These are phyloP conservation scores for Beauveria caledonica DNA, from an alignment of 2,329 filamentous ascomycete species.

Conservation along the genomic window DNA sequence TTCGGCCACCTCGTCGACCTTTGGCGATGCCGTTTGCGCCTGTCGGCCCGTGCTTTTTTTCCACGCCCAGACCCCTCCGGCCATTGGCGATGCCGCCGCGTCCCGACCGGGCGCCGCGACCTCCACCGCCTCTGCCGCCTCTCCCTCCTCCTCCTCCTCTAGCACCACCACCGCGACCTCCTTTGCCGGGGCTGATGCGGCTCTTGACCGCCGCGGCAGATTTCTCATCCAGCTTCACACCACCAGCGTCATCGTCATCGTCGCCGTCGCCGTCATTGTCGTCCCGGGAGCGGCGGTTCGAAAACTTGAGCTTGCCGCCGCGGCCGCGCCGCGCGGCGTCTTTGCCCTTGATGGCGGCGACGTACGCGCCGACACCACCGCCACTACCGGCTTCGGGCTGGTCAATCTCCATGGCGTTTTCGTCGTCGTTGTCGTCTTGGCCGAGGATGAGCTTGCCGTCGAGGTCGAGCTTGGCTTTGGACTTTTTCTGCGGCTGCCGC, in stretches of 20 bases:
- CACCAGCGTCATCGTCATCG: constrained; percentile 36
- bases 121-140: constrained; percentile 21
- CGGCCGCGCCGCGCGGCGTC: constrained; percentile 57
- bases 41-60: constrained; percentile 37
- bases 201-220: constrained; percentile 46
- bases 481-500: constrained; percentile 43
- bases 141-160: constrained; percentile 30
- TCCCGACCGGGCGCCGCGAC: constrained; percentile 23
- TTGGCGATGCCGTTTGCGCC: constrained; percentile 33
- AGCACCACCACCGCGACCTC: constrained; percentile 25
- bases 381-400: constrained; percentile 44
- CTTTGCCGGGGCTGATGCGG: constrained; percentile 33
- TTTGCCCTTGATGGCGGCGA: constrained; percentile 59
- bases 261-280: constrained; percentile 39
- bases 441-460: constrained; percentile 78
- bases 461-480: constrained; percentile 60
- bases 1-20: constrained; percentile 23
- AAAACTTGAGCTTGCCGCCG: constrained; percentile 63
- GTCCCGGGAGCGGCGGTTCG: constrained; percentile 47
- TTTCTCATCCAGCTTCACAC: constrained; percentile 37
- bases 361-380: constrained; percentile 58
- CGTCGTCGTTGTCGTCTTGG: constrained; percentile 40
- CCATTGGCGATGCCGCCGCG: constrained; percentile 32
- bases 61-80: constrained; percentile 41
- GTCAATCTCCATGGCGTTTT: constrained; percentile 57